A percentile compares a stretch with the other conserved stretches of the same genome.
phyloP scores from a whole-genome alignment of 768 basidiomycete genomes.

The Terana coerulea region DNA sequence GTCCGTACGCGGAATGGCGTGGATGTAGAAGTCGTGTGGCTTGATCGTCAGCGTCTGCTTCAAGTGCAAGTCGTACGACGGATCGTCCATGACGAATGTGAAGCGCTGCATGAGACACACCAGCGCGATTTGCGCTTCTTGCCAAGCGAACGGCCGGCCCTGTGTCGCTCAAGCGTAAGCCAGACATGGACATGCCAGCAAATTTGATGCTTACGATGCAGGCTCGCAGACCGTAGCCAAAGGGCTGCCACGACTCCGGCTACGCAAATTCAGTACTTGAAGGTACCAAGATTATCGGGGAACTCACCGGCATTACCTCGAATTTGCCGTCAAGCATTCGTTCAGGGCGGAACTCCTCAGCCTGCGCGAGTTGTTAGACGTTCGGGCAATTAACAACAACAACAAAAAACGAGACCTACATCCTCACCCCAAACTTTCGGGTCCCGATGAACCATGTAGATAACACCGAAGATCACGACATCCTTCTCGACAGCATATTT shows the following conservation, averaged over 20 bases:
- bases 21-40: constrained; percentile 39
- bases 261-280: constrained; percentile 12
- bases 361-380: constrained; percentile 10
- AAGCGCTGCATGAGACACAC: constrained; percentile 41
- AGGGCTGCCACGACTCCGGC: constrained; percentile 43
- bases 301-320: constrained; percentile 37
- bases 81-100: constrained; percentile 39
- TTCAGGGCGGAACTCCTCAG: constrained; percentile 41
- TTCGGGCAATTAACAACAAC: background rate
- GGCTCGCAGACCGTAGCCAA: constrained; percentile 25
- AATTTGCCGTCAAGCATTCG: constrained; percentile 47
- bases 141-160: constrained; percentile 45
- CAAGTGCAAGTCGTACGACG: constrained; percentile 38
- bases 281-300: background rate
- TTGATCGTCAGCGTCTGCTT: constrained; percentile 47
- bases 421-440: constrained; percentile 45
- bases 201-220: constrained; percentile 21
- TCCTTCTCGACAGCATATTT: constrained; percentile 37
- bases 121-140: constrained; percentile 41
- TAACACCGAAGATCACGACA: constrained; percentile 23
- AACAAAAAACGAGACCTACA: constrained; percentile 28
- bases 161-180: constrained; percentile 1
- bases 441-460: constrained; percentile 35
- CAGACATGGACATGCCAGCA: too few species aligned
- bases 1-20: constrained; percentile 23